These are phyloP conservation scores for Kwoniella pini DNA, from an alignment of 768 basidiomycete genomes.

Conservation along the genomic window DNA sequence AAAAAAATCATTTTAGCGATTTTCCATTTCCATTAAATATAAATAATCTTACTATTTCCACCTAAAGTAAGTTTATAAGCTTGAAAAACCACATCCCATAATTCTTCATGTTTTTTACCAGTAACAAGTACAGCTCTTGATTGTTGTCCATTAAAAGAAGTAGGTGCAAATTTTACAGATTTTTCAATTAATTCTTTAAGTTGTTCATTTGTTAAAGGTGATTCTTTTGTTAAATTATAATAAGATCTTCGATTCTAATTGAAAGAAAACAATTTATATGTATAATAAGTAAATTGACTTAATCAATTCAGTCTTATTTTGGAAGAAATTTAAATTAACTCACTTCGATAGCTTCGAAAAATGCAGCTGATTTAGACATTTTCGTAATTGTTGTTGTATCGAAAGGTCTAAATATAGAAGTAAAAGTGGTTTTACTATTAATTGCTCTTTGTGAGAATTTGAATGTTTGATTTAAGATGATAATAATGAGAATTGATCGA, in stretches of 20 bases:
- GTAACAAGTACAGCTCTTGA: slow-evolving; percentile 52
- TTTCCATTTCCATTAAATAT: too few relatives aligned
- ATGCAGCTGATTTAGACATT: slow-evolving; percentile 28
- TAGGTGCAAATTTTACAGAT: slow-evolving; percentile 53
- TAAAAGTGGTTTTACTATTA: too few relatives aligned
- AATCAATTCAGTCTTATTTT: too few relatives aligned
- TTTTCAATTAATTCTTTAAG: slow-evolving; percentile 51
- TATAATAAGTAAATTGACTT: too few relatives aligned
- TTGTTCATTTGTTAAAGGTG: slow-evolving; percentile 45
- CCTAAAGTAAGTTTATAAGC: slow-evolving; percentile 13
- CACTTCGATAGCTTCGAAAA: slow-evolving; percentile 48
- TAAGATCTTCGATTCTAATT: slow-evolving; percentile 49
- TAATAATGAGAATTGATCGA: too few relatives aligned
- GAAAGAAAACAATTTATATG: too few relatives aligned
- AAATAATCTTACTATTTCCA: slow-evolving; percentile 26
- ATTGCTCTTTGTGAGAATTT: too few relatives aligned
- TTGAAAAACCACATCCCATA: slow-evolving; percentile 46
- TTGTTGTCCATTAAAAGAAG: slow-evolving; percentile 55
- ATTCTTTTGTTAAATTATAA: slow-evolving; percentile 50
- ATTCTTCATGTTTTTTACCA: slow-evolving; percentile 41
- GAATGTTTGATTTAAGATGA: too few relatives aligned
- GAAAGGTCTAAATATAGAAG: neutral
- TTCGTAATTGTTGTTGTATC: slow-evolving; percentile 1
- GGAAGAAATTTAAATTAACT: too few relatives aligned
- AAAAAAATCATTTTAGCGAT: too few relatives aligned